A percentile compares a stretch with the other conserved stretches of the same genome.
phyloP scores from a whole-genome alignment of 805 yeast species.

The Lipomyces kockii region DNA sequence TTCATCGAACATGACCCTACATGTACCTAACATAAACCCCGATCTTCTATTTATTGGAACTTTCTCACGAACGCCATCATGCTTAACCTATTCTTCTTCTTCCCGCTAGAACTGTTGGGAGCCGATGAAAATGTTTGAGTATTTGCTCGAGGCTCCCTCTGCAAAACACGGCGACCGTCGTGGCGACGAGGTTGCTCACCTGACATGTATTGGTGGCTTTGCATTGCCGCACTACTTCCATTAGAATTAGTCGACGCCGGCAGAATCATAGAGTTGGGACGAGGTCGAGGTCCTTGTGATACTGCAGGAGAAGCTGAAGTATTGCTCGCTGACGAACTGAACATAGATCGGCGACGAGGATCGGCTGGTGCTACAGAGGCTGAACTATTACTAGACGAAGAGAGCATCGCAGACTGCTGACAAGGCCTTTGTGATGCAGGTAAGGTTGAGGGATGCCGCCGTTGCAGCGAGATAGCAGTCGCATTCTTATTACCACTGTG shows the following conservation, averaged over 20 bases:
- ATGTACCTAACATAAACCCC: not conserved
- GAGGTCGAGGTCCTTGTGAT: not conserved
- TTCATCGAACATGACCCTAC: not conserved
- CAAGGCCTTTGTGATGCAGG: not conserved
- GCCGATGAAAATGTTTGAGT: not conserved
- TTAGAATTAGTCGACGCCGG: not conserved
- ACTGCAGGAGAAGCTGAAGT: not conserved
- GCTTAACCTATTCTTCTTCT: slow-evolving; percentile 1
- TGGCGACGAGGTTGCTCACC: not conserved
- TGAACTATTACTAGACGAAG: not conserved
- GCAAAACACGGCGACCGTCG: not conserved
- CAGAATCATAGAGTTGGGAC: not conserved
- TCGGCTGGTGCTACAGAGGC: not conserved
- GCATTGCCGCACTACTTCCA: not conserved
- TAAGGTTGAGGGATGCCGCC: not conserved
- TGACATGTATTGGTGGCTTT: not conserved
- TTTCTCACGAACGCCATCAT: not conserved
- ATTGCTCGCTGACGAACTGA: not conserved
- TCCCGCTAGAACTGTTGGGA: not conserved
- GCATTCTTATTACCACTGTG: not conserved
- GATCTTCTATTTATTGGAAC: not conserved
- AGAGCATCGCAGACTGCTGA: not conserved
- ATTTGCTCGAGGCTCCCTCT: not conserved
- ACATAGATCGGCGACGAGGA: not conserved
- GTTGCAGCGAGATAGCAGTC: not conserved